Base-by-base conservation (phyloP, 805 yeast species). In the Saturnispora saitoi region DNA sequence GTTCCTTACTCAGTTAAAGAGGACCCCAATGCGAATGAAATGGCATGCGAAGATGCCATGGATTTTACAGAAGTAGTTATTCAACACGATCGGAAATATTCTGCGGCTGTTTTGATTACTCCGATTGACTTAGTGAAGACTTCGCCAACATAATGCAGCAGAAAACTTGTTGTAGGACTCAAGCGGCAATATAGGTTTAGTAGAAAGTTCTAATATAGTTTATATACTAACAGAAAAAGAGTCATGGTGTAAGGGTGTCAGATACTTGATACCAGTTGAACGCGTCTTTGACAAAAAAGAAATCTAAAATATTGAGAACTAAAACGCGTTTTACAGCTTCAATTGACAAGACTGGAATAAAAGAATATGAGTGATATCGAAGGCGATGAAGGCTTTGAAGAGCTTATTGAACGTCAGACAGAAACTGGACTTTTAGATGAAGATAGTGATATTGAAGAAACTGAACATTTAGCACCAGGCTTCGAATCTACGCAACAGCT, bases 361-460 rank as follows among this genome's bases (percentile, higher is more conserved):
- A 8, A 7, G 8, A 34, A 11, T 8, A 37, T 37, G 29, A 37
- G 26, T 20, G 41, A 37, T 24, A 7, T 26, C 9, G 43, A 60
- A 26, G 54, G 56, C 11, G 57, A 56, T 19, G 43, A 50, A n/a
- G 54, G 46, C 12, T 52, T 51, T 43, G 54, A 51, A 43, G 62
- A 55, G 47, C 49, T 52, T 22, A 42, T 50, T 28, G 54, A 54
- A 39, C 42, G 48, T 32, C 42, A 42, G 36, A 50, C 31, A 6
- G 40, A 24, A 20, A n/a, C 14, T 3, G 48, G 26, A 1, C 20
- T 34, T 3, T 40, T 41, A 7, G 43, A 31, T 20, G 50, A 46
- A 28, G 52, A 50, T 17, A 26, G 30, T 8, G 51, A 48, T 10
- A 22, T 37, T 4, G 41, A 37, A 20, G 41, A 37, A 37, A 24